These are phyloP conservation scores for Paratinospora sagittata DNA, from an alignment of 164 flowering plant genomes.

Conservation along the genomic window DNA sequence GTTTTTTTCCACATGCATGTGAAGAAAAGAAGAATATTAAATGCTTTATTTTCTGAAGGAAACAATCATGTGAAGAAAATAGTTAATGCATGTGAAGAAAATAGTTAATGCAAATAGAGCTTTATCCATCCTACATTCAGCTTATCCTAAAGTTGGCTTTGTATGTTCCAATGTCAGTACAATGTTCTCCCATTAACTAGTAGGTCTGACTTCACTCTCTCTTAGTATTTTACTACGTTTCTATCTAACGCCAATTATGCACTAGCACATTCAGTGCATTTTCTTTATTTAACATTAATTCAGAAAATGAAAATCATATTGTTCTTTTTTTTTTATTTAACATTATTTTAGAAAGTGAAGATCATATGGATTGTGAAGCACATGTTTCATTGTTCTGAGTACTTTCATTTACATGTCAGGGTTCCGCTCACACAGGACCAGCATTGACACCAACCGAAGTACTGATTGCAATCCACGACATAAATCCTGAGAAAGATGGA, in stretches of 20 bases:
- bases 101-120: too few relatives aligned
- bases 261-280: background rate
- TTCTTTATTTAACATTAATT: background rate
- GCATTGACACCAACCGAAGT: constrained; percentile 98
- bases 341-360: background rate
- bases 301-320: too few relatives aligned
- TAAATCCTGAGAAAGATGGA: constrained; percentile 80
- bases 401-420: constrained; percentile 41
- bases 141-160: too few relatives aligned
- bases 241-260: background rate
- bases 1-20: background rate
- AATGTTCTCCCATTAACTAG: background rate
- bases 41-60: too few relatives aligned
- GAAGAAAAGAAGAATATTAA: too few relatives aligned
- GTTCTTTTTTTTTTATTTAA: too few relatives aligned
- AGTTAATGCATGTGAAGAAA: too few relatives aligned
- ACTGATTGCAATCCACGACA: constrained; percentile 88
- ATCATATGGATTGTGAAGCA: background rate
- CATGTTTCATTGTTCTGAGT: background rate
- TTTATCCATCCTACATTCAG: too few relatives aligned
- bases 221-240: background rate
- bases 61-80: too few relatives aligned
- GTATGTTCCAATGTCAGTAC: background rate
- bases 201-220: background rate
- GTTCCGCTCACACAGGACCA: constrained; percentile 98